Evolutionary conservation across 441 rosid genomes (phyloP).

Genomic region (Erodium texanum): DNA sequence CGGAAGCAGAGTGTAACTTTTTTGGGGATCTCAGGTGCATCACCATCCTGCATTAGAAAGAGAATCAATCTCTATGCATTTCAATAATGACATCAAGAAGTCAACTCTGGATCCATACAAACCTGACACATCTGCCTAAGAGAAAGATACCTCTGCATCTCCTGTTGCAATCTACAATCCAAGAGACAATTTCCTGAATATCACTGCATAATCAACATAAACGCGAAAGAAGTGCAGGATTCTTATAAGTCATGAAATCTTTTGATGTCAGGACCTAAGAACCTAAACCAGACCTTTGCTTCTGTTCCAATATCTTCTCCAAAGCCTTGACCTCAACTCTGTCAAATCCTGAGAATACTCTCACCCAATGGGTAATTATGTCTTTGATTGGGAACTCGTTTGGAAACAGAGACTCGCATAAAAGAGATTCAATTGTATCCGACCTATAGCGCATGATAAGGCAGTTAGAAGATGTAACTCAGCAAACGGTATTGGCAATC

Average conservation of each 20-base stretch:
- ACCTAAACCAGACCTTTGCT: slow-evolving; percentile 57
- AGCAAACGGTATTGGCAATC: neutral
- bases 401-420: slow-evolving; percentile 67
- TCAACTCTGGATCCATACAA: slow-evolving; percentile 17
- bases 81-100: slow-evolving; percentile 1
- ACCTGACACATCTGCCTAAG: slow-evolving; percentile 88
- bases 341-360: slow-evolving; percentile 72
- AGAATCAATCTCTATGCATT: slow-evolving; percentile 16
- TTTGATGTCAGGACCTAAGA: no score
- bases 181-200: slow-evolving; percentile 33
- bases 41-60: slow-evolving; percentile 57
- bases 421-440: slow-evolving; percentile 72
- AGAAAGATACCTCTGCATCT: slow-evolving; percentile 84
- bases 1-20: slow-evolving; percentile 69
- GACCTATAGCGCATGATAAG: slow-evolving; percentile 55
- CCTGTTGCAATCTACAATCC: slow-evolving; percentile 90
- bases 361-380: slow-evolving; percentile 70
- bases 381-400: slow-evolving; percentile 51
- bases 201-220: slow-evolving; percentile 29
- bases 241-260: slow-evolving; percentile 13
- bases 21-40: slow-evolving; percentile 76
- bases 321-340: slow-evolving; percentile 85
- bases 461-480: slow-evolving; percentile 12
- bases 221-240: slow-evolving; percentile 12
- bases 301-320: slow-evolving; percentile 91